phyloP scores from a whole-genome alignment of 129 eudicot genomes.

The Calendula officinalis region DNA sequence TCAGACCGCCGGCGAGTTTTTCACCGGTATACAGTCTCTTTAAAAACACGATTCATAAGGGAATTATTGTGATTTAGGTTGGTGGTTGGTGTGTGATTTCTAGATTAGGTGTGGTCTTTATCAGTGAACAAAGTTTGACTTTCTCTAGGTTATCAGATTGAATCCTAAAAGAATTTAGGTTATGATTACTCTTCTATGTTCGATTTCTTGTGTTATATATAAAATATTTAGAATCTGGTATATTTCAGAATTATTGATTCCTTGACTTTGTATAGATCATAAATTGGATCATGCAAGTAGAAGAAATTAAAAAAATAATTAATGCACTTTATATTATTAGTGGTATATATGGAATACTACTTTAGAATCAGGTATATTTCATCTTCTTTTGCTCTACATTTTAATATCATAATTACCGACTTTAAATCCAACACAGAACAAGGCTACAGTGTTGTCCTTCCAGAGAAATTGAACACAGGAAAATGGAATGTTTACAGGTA shows the following conservation, averaged over 20 bases:
- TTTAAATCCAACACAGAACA: conserved; percentile 43
- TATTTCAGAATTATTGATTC: background rate
- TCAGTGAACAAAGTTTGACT: background rate
- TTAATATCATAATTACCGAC: conserved; percentile 5
- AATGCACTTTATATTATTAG: background rate
- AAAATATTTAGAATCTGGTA: background rate
- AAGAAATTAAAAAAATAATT: background rate
- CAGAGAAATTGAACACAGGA: conserved; percentile 78
- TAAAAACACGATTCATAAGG: background rate
- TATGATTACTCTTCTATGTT: background rate
- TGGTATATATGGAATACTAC: background rate
- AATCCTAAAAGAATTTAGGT: background rate
- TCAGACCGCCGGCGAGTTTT: conserved; percentile 56
- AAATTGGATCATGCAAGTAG: background rate
- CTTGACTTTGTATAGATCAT: background rate
- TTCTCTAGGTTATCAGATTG: background rate
- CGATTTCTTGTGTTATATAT: background rate
- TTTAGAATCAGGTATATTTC: too few species aligned
- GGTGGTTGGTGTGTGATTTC: background rate
- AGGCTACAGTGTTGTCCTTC: conserved; percentile 86
- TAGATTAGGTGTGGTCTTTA: background rate
- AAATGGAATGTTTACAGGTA: conserved; percentile 93
- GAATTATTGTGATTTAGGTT: background rate
- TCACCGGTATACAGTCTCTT: conserved; percentile 36
- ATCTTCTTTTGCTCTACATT: background rate